Evolutionary conservation across 192 early-diverging fungal species (phyloP).

Genomic region (Glomus cerebriforme): DNA sequence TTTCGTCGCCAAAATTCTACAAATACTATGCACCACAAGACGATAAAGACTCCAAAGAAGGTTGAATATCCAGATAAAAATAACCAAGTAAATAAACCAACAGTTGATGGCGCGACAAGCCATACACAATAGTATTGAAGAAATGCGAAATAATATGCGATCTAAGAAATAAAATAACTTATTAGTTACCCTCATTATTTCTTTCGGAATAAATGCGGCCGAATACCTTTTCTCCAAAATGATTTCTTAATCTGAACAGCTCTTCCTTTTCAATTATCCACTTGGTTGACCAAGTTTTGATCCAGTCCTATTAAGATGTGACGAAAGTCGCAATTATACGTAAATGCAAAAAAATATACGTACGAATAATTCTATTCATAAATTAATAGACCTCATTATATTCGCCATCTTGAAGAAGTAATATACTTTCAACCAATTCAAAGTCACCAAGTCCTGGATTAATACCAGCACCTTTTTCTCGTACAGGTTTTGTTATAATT

Average conservation of each 20-base stretch:
- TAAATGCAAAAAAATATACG: neutral
- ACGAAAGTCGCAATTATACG: neutral
- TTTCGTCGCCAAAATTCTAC: constrained; percentile 83
- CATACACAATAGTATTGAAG: constrained; percentile 84
- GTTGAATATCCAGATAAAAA: constrained; percentile 59
- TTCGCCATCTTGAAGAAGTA: constrained; percentile 77
- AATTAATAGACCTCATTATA: constrained; percentile 65
- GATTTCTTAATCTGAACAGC: constrained; percentile 71
- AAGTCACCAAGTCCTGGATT: constrained; percentile 50
- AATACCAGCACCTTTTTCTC: constrained; percentile 67
- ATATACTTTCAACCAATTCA: constrained; percentile 62
- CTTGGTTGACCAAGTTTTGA: constrained; percentile 78
- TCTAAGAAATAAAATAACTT: constrained; percentile 29
- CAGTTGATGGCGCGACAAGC: constrained; percentile 66
- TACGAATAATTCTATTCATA: neutral
- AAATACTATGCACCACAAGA: constrained; percentile 70
- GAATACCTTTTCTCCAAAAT: constrained; percentile 81
- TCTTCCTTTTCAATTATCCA: constrained; percentile 76
- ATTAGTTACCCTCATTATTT: neutral
- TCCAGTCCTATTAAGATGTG: constrained; percentile 60
- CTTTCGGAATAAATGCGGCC: neutral
- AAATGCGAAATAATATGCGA: constrained; percentile 96
- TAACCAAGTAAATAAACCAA: constrained; percentile 65
- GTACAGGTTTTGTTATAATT: constrained; percentile 56
- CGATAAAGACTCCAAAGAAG: constrained; percentile 63